These are phyloP conservation scores for Onygenales sp. DNA, from an alignment of 2,329 filamentous ascomycete genomes.

Conservation along the genomic window DNA sequence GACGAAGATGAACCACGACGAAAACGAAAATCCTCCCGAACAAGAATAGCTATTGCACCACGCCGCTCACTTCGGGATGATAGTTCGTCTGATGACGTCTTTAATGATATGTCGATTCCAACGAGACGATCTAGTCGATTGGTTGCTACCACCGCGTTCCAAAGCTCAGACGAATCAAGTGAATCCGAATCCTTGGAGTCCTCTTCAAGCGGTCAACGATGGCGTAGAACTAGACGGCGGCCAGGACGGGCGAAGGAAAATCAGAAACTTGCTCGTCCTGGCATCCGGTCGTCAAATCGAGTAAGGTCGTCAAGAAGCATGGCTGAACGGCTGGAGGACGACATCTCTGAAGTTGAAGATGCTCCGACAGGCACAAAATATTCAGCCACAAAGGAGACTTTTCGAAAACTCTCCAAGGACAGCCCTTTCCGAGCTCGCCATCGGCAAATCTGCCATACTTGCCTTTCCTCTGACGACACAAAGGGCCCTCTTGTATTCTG, in stretches of 20 bases:
- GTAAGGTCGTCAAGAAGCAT: slow-evolving; percentile 27
- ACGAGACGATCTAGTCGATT: background rate
- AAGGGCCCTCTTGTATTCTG: slow-evolving; percentile 72
- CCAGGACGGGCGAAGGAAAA: background rate
- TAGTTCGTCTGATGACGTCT: background rate
- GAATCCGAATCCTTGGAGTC: background rate
- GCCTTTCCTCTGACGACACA: slow-evolving; percentile 45
- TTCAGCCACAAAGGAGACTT: slow-evolving; percentile 60
- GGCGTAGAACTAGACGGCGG: background rate
- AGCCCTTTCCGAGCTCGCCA: slow-evolving; percentile 64
- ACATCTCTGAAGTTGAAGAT: slow-evolving; percentile 23
- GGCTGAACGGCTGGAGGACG: slow-evolving; percentile 41
- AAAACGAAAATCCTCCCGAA: background rate
- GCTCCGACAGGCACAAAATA: slow-evolving; percentile 8
- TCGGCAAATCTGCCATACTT: slow-evolving; percentile 61
- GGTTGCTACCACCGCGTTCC: background rate
- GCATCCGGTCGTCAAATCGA: slow-evolving; percentile 7
- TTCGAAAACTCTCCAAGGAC: slow-evolving; percentile 51
- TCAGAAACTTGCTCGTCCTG: slow-evolving; percentile 1
- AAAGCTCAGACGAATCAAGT: background rate
- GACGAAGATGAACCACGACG: slow-evolving; percentile 6
- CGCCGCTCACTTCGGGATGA: background rate
- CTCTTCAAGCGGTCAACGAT: background rate
- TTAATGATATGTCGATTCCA: background rate
- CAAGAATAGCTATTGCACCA: background rate